Evolutionary conservation across 1,284 basidiomycete genomes (phyloP), one percentile per base, ranked within the genome.

Genomic region (Trichosporon ovoides): DNA sequence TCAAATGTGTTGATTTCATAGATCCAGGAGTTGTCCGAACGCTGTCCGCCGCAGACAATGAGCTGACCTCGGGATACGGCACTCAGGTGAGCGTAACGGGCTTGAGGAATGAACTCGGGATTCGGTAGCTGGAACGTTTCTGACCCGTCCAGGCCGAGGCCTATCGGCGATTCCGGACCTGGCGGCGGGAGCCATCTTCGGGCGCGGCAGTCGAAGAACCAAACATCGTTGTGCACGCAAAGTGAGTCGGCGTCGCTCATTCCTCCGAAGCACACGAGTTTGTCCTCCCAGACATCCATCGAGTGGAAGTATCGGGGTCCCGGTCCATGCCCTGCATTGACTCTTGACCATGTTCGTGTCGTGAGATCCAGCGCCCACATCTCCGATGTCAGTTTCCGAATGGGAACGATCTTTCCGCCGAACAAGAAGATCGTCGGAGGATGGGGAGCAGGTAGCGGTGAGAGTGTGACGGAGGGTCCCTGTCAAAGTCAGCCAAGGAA

Each of bases 21-120:
- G 48, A 89, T 86, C 71, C 91, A 93, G 57, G 78, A 73, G 61
- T 82, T 82, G 53, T 76, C 72, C 7, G 78, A 64, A 72, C 96
- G 90, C 73, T 97, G 94, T 3, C 94, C 94, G 10, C 94, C 94
- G 55, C 95, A 91, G 68, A 98, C 83, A 75, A 94, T 87, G n/a
- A 98, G 83, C 38, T 86, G 83, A 71, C 88, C 85, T 7, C 86
- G 81, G 11, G 89, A 87, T 40, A 94, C 82, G 10, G 89, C 86
- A 33, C 89, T 91, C 14, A 95, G 81, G 73, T 96, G 92, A 6
- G 92, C 92, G 72, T 95, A 96, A 60, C 92, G 86, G 16, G 90
- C 85, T 35, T 86, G 86, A 1, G 90, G 89, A 16, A 83, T 63
- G 7, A 86, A 60, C 0, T 80, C 28, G 64, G 71, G 64, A 64